These are phyloP conservation scores for Naegleria gruberi DNA, from an alignment of 208 protist genomes.

Conservation along the genomic window DNA sequence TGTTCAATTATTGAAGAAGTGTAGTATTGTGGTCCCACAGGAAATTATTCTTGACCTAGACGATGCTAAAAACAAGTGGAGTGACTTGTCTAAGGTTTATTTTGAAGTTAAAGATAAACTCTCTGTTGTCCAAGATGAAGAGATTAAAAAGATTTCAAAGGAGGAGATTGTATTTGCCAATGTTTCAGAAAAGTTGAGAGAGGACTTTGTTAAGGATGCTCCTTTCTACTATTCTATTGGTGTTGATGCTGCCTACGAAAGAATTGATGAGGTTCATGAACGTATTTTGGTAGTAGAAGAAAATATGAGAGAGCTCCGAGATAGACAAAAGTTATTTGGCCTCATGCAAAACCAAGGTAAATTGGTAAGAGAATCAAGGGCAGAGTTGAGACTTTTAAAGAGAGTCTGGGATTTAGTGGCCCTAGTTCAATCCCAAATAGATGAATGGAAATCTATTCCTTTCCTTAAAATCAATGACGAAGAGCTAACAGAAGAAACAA, in stretches of 20 bases:
- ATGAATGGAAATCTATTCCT: conserved; percentile 43
- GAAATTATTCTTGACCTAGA: background rate
- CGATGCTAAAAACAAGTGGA: conserved; percentile 21
- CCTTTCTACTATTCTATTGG: conserved; percentile 1
- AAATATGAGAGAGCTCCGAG: conserved; percentile 33
- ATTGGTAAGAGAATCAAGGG: conserved; percentile 31
- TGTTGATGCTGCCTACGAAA: conserved; percentile 29
- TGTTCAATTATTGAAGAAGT: conserved; percentile 45
- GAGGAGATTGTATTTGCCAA: background rate
- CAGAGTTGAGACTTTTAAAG: conserved; percentile 49
- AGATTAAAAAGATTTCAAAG: conserved; percentile 20
- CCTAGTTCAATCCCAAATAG: conserved; percentile 39
- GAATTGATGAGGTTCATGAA: conserved; percentile 21
- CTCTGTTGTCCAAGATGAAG: background rate
- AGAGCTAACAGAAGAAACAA: conserved; percentile 53
- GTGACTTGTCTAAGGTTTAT: conserved; percentile 5
- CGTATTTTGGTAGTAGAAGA: conserved; percentile 36
- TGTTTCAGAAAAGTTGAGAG: background rate
- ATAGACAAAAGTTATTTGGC: conserved; percentile 50
- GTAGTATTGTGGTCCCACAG: conserved; percentile 42
- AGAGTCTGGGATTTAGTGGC: conserved; percentile 50
- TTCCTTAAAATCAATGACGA: conserved; percentile 52
- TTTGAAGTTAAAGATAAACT: conserved; percentile 24
- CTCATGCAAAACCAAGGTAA: conserved; percentile 37
- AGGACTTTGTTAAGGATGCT: background rate